phyloP scores from a whole-genome alignment of 768 basidiomycete genomes.

The Baorangia bicolor region DNA sequence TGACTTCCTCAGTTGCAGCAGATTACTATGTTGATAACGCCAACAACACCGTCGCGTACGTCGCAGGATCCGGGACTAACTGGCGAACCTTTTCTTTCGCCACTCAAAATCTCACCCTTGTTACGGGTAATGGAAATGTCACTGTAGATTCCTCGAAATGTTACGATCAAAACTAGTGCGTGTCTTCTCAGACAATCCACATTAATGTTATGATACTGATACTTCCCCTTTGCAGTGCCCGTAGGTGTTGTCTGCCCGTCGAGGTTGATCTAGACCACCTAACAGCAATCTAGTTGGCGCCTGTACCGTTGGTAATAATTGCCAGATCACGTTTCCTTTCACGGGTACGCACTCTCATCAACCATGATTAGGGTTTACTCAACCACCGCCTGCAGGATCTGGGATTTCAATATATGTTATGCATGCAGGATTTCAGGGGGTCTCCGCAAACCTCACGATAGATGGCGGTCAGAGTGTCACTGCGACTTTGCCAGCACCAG shows the following conservation, averaged over 20 bases:
- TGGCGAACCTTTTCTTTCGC: conserved; percentile 6
- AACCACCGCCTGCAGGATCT: conserved; percentile 6
- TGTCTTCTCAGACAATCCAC: background rate
- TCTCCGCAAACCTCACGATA: conserved; percentile 9
- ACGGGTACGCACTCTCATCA: conserved; percentile 2
- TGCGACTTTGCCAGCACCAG: conserved; percentile 5
- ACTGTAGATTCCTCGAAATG: conserved; percentile 13
- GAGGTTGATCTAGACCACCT: background rate
- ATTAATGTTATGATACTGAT: background rate
- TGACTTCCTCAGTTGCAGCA: background rate
- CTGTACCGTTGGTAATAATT: conserved; percentile 1
- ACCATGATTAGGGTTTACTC: background rate
- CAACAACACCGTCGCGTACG: conserved; percentile 6
- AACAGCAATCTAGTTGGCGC: conserved; percentile 6
- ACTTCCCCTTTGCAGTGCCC: background rate
- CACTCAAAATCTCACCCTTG: conserved; percentile 7
- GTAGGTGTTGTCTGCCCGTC: conserved; percentile 3
- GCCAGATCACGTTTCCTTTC: conserved; percentile 16
- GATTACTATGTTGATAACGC: conserved; percentile 17
- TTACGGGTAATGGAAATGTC: background rate
- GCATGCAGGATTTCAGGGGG: conserved; percentile 12
- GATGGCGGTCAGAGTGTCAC: conserved; percentile 2
- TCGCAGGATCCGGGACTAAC: background rate
- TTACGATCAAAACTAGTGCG: conserved; percentile 16
- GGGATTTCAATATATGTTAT: conserved; percentile 16